Percentiles rank a stretch among this genome's conserved stretches.
phyloP scores from a whole-genome alignment of 1,284 basidiomycete species.

The Trichosporon faecale region DNA sequence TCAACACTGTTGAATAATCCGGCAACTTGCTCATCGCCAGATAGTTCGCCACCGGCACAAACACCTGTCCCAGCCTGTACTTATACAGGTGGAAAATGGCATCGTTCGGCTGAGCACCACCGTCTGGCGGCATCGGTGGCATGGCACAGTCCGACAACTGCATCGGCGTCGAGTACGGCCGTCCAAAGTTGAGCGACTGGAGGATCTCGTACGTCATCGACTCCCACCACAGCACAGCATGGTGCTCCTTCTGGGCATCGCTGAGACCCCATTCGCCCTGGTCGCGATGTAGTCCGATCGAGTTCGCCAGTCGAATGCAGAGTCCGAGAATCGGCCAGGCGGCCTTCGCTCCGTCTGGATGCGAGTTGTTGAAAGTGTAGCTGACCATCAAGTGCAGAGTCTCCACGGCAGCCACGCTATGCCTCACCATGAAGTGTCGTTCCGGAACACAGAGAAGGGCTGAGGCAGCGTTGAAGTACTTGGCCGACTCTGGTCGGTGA shows the following conservation, averaged over 20 bases:
- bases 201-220: constrained; percentile 28
- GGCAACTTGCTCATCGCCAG: constrained; percentile 27
- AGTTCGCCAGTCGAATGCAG: constrained; percentile 21
- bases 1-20: constrained; percentile 24
- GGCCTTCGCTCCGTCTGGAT: constrained; percentile 22
- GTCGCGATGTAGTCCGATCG: constrained; percentile 28
- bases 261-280: constrained; percentile 28
- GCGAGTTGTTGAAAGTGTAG: constrained; percentile 24
- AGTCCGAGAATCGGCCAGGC: constrained; percentile 30
- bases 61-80: constrained; percentile 25
- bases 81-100: constrained; percentile 27
- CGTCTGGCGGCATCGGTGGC: constrained; percentile 19
- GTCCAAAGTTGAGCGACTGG: constrained; percentile 34
- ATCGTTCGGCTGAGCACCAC: constrained; percentile 16
- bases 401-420: constrained; percentile 26
- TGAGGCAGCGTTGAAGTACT: constrained; percentile 23
- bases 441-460: constrained; percentile 24
- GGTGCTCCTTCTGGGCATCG: constrained; percentile 23
- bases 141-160: constrained; percentile 26
- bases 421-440: constrained; percentile 27
- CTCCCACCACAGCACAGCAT: constrained; percentile 28
- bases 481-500: constrained; percentile 13
- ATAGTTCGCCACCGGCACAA: constrained; percentile 26
- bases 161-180: constrained; percentile 28
- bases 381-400: constrained; percentile 31